Conservation (phyloP, 331 rosid genomes). For the Rosa hybrid region DNA sequence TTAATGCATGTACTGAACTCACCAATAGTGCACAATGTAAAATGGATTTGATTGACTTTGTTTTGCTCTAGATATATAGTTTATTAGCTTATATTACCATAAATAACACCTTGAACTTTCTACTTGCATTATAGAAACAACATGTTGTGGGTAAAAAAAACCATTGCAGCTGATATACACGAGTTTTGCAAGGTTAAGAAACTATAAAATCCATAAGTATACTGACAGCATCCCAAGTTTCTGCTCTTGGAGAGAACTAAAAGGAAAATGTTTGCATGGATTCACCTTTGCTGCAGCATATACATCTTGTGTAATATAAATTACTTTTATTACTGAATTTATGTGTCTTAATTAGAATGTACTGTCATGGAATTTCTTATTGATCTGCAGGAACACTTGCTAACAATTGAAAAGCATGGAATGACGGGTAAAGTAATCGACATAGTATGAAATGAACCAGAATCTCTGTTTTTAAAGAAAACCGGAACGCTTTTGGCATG, state of each 20-base stretch:
- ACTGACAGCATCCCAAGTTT: not conserved
- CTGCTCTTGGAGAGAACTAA: not conserved
- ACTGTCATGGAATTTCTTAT: not conserved
- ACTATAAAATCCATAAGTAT: not conserved
- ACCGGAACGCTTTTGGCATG: not conserved
- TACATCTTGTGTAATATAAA: not conserved
- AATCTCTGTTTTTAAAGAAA: not conserved
- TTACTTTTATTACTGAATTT: not conserved
- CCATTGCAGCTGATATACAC: not conserved
- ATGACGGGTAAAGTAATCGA: not conserved
- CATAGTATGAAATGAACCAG: slow-evolving; percentile 2
- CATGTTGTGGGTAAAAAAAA: too few relatives aligned
- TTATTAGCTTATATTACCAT: not conserved
- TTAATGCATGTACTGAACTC: not conserved
- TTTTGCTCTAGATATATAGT: not conserved
- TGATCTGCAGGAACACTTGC: not conserved
- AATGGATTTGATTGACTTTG: not conserved
- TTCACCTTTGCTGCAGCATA: not conserved
- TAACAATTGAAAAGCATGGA: not conserved
- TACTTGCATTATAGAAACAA: not conserved
- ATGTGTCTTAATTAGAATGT: not conserved
- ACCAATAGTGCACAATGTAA: not conserved
- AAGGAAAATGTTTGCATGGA: not conserved
- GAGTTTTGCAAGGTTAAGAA: not conserved
- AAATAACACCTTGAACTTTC: not conserved